Percentiles rank a stretch among this genome's conserved stretches.
These are phyloP conservation scores for Candida stauntonica DNA, from an alignment of 805 yeast genomes.

Conservation along the genomic window DNA sequence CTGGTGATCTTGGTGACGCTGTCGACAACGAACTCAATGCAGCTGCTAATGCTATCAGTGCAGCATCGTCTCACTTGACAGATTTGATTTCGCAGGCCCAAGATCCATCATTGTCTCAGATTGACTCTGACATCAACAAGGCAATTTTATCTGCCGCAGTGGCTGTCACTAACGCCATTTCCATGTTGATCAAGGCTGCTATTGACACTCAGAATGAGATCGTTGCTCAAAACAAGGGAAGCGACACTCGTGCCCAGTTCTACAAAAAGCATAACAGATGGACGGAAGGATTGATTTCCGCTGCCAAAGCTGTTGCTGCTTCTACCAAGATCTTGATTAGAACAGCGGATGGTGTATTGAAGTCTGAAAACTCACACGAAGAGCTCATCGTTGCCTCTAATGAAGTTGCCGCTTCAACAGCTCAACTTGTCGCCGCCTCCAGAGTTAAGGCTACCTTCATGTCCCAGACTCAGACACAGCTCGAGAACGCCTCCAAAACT, in stretches of 20 bases:
- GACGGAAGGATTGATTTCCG: conserved; percentile 91
- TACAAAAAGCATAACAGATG: conserved; percentile 86
- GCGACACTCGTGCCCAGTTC: conserved; percentile 63
- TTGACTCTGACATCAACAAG: conserved; percentile 66
- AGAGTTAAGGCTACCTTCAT: conserved; percentile 76
- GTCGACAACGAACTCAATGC: conserved; percentile 71
- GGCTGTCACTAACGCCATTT: conserved; percentile 75
- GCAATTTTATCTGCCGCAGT: conserved; percentile 75
- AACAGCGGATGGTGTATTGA: conserved; percentile 82
- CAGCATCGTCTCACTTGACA: conserved; percentile 58
- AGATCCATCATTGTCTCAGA: conserved; percentile 48
- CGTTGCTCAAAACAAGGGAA: conserved; percentile 64
- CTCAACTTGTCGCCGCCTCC: conserved; percentile 88
- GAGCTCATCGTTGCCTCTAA: conserved; percentile 86
- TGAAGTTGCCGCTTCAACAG: conserved; percentile 89
- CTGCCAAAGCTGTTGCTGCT: conserved; percentile 81
- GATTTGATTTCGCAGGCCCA: conserved; percentile 44
- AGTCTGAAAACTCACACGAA: conserved; percentile 62
- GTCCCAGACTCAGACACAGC: conserved; percentile 69
- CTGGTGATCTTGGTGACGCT: conserved; percentile 59
- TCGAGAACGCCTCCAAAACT: conserved; percentile 63
- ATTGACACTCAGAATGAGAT: conserved; percentile 80
- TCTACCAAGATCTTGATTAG: conserved; percentile 77
- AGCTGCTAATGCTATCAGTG: conserved; percentile 66
- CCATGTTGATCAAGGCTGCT: conserved; percentile 66